Evolutionary conservation across 108 stramenopile species (phyloP), one percentile per base, ranked within the genome.

Genomic region (Cylindrotheca closterium): DNA sequence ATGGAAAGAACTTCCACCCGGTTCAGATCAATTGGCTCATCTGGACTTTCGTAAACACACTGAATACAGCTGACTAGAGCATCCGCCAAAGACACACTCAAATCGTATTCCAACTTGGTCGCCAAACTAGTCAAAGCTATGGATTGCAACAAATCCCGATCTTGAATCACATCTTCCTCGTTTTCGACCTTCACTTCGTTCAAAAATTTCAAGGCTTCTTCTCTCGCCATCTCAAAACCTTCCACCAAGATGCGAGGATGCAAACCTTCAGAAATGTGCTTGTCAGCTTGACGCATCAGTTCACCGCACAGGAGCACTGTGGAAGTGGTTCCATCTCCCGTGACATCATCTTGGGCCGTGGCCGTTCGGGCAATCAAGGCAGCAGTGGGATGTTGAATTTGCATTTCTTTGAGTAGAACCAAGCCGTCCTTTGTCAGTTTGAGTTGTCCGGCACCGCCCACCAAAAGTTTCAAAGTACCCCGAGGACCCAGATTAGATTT

Each of bases 341-440:
- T 95, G 23, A 95, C 80, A 65, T 91, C 91, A 79, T 92, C 88
- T 75, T 90, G 92, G n/a, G 99, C 99, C 15, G 98, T 98, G 23
- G 99, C 99, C 5, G 96, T 97, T 23, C 99, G 86, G 4, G 97
- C 98, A 88, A 99, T 97, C 80, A 99, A 77, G 34, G 84, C 84
- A 26, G 99, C 99, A 22, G 99, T 99, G 64, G 99, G 99, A 84
- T 98, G 99, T 78, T 98, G 97, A 79, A 99, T 99, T 79, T 99
- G 99, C 99, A 99, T 99, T 85, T 99, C 97, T 70, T 98, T 96
- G 58, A 99, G 80, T 63, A 99, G 67, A 10, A 98, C 97, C 53
- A 96, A 80, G 58, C 99, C 99, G 71, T 99, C 99, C 78, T 99
- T 99, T 53, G 99, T 99, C 48, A 99, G 74, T 79, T 98, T 99